Evolutionary conservation across 2,329 filamentous ascomycete genomes (phyloP).

Genomic region (Falciphora oryzae): DNA sequence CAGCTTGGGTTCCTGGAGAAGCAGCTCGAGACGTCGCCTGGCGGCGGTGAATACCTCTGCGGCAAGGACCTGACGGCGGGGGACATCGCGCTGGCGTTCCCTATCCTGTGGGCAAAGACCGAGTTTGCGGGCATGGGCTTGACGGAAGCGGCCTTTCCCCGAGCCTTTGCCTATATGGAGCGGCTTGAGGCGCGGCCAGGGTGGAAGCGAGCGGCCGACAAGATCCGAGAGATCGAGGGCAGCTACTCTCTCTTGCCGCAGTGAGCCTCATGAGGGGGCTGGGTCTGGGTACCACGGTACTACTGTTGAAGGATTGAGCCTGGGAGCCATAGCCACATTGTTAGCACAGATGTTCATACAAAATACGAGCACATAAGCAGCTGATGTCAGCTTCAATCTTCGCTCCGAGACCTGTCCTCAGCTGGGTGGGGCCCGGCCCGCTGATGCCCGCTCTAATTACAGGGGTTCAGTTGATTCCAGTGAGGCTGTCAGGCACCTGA

Average conservation of each 20-base stretch:
- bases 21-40: conserved; percentile 38
- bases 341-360: neutral
- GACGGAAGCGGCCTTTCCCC: conserved; percentile 30
- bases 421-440: neutral
- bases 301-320: too few species aligned
- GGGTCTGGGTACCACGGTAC: too few species aligned
- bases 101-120: conserved; percentile 6
- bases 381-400: neutral
- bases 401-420: neutral
- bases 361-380: neutral
- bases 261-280: neutral
- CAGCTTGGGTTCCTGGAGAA: conserved; percentile 46
- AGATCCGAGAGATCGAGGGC: conserved; percentile 45
- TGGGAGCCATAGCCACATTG: too few species aligned
- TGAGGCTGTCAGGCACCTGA: too few species aligned
- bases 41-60: conserved; percentile 40
- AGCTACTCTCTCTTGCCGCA: conserved; percentile 21
- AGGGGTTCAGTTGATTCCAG: too few species aligned
- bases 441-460: too few species aligned
- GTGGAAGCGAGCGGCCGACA: conserved; percentile 41
- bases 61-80: conserved; percentile 43
- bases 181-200: conserved; percentile 40
- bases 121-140: conserved; percentile 12
- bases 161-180: conserved; percentile 40
- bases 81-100: conserved; percentile 27